phyloP scores from a whole-genome alignment of 176 grass and related monocot genomes.

The Carex kokanica region DNA sequence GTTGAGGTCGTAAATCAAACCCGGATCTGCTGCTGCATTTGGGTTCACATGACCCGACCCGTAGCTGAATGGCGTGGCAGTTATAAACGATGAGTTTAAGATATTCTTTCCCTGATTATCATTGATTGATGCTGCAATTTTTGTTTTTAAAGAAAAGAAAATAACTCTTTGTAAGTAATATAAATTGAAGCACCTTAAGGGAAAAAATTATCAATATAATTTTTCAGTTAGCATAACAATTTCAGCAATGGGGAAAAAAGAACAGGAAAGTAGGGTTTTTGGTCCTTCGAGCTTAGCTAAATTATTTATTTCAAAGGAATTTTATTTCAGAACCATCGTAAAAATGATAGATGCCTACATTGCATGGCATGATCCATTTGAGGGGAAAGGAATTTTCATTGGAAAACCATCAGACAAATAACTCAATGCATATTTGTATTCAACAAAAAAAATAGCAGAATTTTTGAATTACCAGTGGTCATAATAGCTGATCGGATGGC shows the following conservation, averaged over 20 bases:
- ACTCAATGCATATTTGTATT: background rate
- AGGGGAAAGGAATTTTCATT: no score
- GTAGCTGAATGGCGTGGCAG: no score
- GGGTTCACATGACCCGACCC: no score
- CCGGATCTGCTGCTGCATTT: no score
- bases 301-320: background rate
- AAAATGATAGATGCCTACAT: background rate
- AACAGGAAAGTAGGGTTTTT: background rate
- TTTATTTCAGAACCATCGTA: background rate
- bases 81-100: no score
- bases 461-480: slow-evolving; percentile 39
- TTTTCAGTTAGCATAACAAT: background rate
- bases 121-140: no score
- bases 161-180: background rate
- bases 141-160: slow-evolving; percentile 20
- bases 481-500: slow-evolving; percentile 77
- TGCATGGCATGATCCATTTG: background rate
- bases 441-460: background rate
- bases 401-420: no score
- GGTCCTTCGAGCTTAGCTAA: background rate
- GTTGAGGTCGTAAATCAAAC: no score
- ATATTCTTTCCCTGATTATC: no score
- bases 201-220: background rate
- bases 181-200: background rate
- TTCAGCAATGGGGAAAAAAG: background rate